A percentile compares a stretch with the other conserved stretches of the same genome.
Evolutionary conservation across 1,284 basidiomycete genomes (phyloP).

Genomic region (Ustilago nuda): DNA sequence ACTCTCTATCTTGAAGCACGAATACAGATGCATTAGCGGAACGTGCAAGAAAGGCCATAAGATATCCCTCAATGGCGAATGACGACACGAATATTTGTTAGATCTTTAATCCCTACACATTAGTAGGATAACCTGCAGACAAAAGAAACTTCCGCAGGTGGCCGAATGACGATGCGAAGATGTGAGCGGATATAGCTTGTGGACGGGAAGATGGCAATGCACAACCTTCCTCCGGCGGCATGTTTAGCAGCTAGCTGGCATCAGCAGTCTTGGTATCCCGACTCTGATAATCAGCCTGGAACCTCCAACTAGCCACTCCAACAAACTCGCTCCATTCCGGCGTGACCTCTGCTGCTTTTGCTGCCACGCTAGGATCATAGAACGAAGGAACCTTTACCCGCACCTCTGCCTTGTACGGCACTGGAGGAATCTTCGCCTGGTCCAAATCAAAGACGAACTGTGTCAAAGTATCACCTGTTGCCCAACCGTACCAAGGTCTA

Average conservation of each 20-base stretch:
- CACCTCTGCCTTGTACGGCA: constrained; percentile 37
- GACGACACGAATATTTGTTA: no score
- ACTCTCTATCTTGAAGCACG: no score
- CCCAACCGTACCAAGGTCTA: constrained; percentile 48
- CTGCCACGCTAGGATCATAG: constrained; percentile 32
- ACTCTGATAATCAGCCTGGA: constrained; percentile 36
- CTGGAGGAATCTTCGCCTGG: constrained; percentile 24
- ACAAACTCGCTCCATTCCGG: constrained; percentile 48
- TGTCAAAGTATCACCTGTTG: constrained; percentile 33
- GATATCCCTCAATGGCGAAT: neutral
- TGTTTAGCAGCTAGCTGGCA: constrained; percentile 4
- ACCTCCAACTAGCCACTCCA: constrained; percentile 36
- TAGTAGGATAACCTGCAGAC: neutral
- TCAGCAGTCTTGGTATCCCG: constrained; percentile 37
- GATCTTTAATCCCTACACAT: no score
- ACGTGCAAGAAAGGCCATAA: neutral
- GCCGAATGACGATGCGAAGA: no score
- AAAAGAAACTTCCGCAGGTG: neutral
- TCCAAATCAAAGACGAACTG: constrained; percentile 42
- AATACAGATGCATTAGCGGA: neutral
- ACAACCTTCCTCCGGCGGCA: no score
- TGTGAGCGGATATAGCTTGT: no score
- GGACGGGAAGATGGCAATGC: no score
- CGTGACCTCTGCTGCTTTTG: constrained; percentile 11
- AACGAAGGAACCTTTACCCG: constrained; percentile 27